Percentiles rank a stretch among this genome's conserved stretches.
Conservation (phyloP, 2,329 filamentous ascomycete species). For the Diplodia mutila region DNA sequence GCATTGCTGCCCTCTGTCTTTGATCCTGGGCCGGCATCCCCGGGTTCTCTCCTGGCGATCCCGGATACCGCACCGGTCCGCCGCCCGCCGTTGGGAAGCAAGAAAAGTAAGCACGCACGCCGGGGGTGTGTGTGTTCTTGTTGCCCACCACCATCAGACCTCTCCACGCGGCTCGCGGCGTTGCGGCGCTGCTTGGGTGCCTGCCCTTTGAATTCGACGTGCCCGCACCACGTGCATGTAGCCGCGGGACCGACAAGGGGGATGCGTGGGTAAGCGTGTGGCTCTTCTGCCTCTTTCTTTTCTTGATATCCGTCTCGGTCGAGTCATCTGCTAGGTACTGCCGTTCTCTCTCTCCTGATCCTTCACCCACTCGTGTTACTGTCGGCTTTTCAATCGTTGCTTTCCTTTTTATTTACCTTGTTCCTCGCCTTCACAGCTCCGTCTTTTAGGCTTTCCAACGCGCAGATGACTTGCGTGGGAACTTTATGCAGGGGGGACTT, state of each 20-base stretch:
- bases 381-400: neutral
- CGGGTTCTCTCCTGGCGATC: neutral
- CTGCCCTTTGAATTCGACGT: neutral
- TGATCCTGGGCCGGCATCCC: conserved; percentile 26
- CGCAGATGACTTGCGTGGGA: neutral
- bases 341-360: neutral
- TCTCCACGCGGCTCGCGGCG: neutral
- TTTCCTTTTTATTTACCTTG: neutral
- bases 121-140: neutral
- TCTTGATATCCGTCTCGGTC: neutral
- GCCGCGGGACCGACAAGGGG: neutral
- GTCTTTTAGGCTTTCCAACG: neutral
- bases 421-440: neutral
- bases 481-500: neutral
- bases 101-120: neutral
- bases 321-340: neutral
- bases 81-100: neutral
- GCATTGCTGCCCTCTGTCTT: neutral
- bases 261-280: neutral
- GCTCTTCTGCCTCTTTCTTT: neutral
- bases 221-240: neutral
- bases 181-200: neutral
- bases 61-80: neutral
- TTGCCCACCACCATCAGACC: neutral
- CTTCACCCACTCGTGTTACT: neutral